Base-by-base conservation (phyloP, 2,329 filamentous ascomycete genomes). In the Gnomoniopsis smithogilvyi region DNA sequence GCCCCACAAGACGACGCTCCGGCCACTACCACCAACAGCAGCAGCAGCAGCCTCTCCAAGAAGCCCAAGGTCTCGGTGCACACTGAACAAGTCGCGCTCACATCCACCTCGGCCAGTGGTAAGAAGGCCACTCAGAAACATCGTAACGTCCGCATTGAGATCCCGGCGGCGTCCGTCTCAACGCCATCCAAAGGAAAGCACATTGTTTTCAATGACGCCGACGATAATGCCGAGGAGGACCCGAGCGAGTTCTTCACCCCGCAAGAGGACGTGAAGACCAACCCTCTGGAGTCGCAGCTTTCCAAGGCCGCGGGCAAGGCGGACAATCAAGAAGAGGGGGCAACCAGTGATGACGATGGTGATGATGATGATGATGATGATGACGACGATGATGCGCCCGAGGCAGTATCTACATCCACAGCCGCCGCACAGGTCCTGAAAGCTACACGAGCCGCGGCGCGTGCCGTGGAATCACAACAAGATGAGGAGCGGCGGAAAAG, bases 301-400 rank as follows among this genome's bases (percentile, higher is more conserved):
- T 43, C 53, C 15, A 54, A 60, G 33, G 60, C 59, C 34, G 60
- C 60, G 6, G 55, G 33, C 8, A 48, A 62, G 36, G 60, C 62
- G 7, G 60, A 66, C n/a, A 47, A 48, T 8, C 51, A 52, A 30
- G 60, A 63, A 11, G 71, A 74, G 3, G 58, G 48, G 10, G 60
- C 51, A 21, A 72, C 73, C 1, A 73, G 75, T 3, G 71, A 74
- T 8, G 74, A 73, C 1, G 76, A 77, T 3, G 74, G 75, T 11
- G 78, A 77, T 46, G 73, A 74, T 1, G 73, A 75, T 3, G 71
- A 74, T 8, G 74, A 73, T 1, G 76, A 77, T 3, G 74, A 75
- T 12, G 78, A 77, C 46, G 80, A 82, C 47, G 81, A 85, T 54
- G 82, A 80, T 51, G 82, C 82, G 0, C 83, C 83, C 10, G 83